A percentile compares a stretch with the other conserved stretches of the same genome.
Evolutionary conservation across 2,329 filamentous ascomycete species (phyloP).

Genomic region (Fusarium torreyae): DNA sequence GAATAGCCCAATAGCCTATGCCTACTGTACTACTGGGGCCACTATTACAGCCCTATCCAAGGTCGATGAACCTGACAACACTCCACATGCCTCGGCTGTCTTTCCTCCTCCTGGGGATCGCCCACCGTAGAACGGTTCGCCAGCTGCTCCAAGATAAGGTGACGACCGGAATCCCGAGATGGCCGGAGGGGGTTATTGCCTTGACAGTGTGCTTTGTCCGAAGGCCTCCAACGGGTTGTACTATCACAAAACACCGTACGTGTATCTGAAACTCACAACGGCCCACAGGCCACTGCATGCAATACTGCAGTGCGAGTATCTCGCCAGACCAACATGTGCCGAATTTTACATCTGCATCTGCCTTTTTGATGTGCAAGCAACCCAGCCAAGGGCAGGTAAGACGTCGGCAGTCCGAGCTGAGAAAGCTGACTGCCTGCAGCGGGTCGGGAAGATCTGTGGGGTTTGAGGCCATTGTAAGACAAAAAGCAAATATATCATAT

Average conservation of each 20-base stretch:
- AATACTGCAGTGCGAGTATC: conserved; percentile 9
- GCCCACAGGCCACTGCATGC: conserved; percentile 28
- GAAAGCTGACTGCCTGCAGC: conserved; percentile 39
- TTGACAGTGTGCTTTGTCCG: conserved; percentile 6
- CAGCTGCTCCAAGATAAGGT: conserved; percentile 10
- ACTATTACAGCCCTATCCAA: conserved; percentile 37
- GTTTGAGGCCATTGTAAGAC: conserved; percentile 31
- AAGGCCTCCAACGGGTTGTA: conserved; percentile 23
- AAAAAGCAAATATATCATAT: conserved; percentile 31
- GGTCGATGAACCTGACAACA: conserved; percentile 10
- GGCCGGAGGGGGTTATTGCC: background rate
- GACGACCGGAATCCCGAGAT: background rate
- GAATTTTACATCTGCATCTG: background rate
- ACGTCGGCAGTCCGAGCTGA: conserved; percentile 40
- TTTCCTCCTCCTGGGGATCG: conserved; percentile 11
- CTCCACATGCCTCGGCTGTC: conserved; percentile 39
- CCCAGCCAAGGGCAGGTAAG: conserved; percentile 23
- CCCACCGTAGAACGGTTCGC: conserved; percentile 16
- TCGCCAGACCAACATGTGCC: background rate
- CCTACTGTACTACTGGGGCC: background rate
- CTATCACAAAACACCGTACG: background rate
- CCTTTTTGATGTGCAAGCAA: conserved; percentile 8
- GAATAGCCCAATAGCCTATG: conserved; percentile 5
- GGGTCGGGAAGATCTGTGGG: conserved; percentile 38
- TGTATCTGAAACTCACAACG: conserved; percentile 21